A percentile compares a stretch with the other conserved stretches of the same genome.
These are phyloP conservation scores for Pelargonium fulgidum DNA, from an alignment of 441 rosid species.

Conservation along the genomic window DNA sequence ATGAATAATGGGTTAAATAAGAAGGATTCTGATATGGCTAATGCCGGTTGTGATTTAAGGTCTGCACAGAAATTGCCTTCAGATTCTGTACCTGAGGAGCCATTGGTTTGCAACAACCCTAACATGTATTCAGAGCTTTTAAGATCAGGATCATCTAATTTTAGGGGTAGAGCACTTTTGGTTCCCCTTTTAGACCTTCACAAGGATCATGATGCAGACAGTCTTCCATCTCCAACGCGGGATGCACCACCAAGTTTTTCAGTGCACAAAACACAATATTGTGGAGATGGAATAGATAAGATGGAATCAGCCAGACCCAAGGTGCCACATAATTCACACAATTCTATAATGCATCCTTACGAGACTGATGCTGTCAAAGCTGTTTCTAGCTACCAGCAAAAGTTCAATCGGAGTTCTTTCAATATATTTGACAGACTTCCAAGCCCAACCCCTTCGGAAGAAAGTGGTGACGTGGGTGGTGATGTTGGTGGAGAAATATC, in stretches of 20 bases:
- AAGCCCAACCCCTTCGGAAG: conserved; percentile 95
- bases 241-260: conserved; percentile 51
- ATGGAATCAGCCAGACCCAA: conserved; percentile 31
- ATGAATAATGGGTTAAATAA: conserved; percentile 15
- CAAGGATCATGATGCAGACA: conserved; percentile 86
- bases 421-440: conserved; percentile 57
- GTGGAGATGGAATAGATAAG: conserved; percentile 33
- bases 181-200: conserved; percentile 87
- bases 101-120: conserved; percentile 25
- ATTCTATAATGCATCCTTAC: conserved; percentile 48
- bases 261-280: conserved; percentile 30
- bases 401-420: conserved; percentile 48
- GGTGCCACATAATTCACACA: conserved; percentile 29
- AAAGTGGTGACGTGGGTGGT: conserved; percentile 45
- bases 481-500: conserved; percentile 67
- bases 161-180: conserved; percentile 46
- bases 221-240: conserved; percentile 93
- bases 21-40: conserved; percentile 23
- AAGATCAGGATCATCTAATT: conserved; percentile 34
- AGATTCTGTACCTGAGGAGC: conserved; percentile 23
- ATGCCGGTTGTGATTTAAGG: conserved; percentile 27
- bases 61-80: conserved; percentile 22
- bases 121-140: conserved; percentile 32
- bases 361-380: conserved; percentile 72
- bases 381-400: conserved; percentile 73